Percentiles rank a stretch among this genome's conserved stretches.
Evolutionary conservation across 2,329 filamentous ascomycete species (phyloP).

Genomic region (Calonectria hawksworthii): DNA sequence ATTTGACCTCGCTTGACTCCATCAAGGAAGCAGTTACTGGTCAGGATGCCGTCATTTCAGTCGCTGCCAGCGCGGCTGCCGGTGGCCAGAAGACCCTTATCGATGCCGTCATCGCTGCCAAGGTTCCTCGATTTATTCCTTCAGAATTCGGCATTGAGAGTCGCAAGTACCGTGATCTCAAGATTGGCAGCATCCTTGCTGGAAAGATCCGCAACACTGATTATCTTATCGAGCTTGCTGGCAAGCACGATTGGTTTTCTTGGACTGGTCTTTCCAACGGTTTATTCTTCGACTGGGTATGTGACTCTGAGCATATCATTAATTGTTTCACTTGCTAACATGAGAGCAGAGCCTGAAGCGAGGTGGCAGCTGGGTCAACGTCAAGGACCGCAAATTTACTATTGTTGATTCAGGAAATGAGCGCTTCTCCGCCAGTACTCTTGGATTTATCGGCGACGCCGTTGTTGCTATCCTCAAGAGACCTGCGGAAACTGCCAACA

Average conservation of each 20-base stretch:
- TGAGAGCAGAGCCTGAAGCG: constrained; percentile 63
- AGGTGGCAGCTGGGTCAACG: constrained; percentile 11
- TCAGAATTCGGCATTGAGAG: constrained; percentile 24
- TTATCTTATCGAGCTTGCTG: constrained; percentile 29
- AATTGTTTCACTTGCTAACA: background rate
- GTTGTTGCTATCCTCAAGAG: constrained; percentile 64
- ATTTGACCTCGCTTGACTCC: constrained; percentile 14
- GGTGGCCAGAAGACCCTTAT: constrained; percentile 19
- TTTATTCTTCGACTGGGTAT: constrained; percentile 73
- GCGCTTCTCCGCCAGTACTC: constrained; percentile 64
- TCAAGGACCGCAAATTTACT: constrained; percentile 60
- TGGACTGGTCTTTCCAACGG: constrained; percentile 74
- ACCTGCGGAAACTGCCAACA: constrained; percentile 67
- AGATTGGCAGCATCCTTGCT: constrained; percentile 7
- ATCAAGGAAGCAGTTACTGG: constrained; percentile 18
- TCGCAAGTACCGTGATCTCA: constrained; percentile 15
- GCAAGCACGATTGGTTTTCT: constrained; percentile 54
- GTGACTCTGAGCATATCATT: no score
- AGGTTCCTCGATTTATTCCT: constrained; percentile 19
- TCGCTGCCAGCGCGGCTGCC: constrained; percentile 19
- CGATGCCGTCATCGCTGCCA: constrained; percentile 18
- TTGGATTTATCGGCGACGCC: constrained; percentile 64
- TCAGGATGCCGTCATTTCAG: constrained; percentile 27
- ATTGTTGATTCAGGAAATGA: constrained; percentile 71
- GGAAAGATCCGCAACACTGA: constrained; percentile 21